phyloP scores from a whole-genome alignment of 768 basidiomycete species.

The Chlorophyllum brunneum region DNA sequence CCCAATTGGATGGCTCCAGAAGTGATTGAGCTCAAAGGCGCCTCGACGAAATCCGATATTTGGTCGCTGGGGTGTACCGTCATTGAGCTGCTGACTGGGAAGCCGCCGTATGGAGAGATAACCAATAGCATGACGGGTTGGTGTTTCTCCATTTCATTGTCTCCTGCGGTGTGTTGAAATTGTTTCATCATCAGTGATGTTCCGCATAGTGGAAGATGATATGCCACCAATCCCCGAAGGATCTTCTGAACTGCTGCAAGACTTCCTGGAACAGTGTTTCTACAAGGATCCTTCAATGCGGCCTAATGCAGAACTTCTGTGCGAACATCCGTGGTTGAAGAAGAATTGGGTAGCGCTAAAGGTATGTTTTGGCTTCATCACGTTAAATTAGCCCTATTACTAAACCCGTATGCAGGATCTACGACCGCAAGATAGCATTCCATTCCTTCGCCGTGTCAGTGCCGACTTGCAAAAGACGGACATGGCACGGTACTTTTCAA shows the following conservation, averaged over 20 bases:
- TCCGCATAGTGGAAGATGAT: conserved; percentile 92
- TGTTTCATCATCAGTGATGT: conserved; percentile 67
- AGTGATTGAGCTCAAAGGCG: conserved; percentile 92
- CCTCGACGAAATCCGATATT: conserved; percentile 90
- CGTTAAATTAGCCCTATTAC: not conserved
- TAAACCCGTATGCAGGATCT: conserved; percentile 49
- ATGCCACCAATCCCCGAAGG: conserved; percentile 83
- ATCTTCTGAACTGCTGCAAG: conserved; percentile 68
- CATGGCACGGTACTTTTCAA: conserved; percentile 47
- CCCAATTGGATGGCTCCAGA: conserved; percentile 99
- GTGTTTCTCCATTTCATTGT: conserved; percentile 10
- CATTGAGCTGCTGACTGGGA: conserved; percentile 88
- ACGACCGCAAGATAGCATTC: conserved; percentile 91
- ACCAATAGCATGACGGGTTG: conserved; percentile 89
- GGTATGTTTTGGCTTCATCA: conserved; percentile 37
- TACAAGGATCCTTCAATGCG: conserved; percentile 79
- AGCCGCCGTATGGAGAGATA: conserved; percentile 89
- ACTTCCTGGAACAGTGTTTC: conserved; percentile 88
- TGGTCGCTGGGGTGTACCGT: conserved; percentile 96
- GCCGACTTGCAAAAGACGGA: conserved; percentile 78
- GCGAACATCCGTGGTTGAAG: conserved; percentile 90
- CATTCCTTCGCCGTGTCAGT: conserved; percentile 90
- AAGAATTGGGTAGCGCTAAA: conserved; percentile 75
- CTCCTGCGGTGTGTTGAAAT: conserved; percentile 7
- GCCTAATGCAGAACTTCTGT: conserved; percentile 82